Evolutionary conservation across 768 basidiomycete species (phyloP).

Genomic region (Suillus paluster): DNA sequence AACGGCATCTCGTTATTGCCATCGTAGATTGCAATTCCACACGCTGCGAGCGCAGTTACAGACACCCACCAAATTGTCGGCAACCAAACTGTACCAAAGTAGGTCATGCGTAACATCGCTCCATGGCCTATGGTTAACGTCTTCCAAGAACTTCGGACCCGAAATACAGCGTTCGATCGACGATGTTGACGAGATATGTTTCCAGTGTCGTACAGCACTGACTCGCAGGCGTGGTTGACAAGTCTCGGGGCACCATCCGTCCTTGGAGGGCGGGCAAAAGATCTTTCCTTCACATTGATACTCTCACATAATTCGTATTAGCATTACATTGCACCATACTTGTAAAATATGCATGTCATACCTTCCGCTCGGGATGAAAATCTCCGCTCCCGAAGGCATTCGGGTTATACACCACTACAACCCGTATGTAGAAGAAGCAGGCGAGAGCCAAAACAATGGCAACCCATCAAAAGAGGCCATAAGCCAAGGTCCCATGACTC

Average conservation of each 20-base stretch:
- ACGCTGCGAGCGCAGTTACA: slow-evolving; percentile 65
- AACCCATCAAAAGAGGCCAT: neutral
- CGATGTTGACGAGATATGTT: slow-evolving; percentile 72
- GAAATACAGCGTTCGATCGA: slow-evolving; percentile 75
- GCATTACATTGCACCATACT: slow-evolving; percentile 30
- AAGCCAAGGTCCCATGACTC: slow-evolving; percentile 10
- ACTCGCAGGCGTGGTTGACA: slow-evolving; percentile 34
- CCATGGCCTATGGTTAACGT: slow-evolving; percentile 13
- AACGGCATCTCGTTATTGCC: slow-evolving; percentile 72
- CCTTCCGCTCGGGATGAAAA: slow-evolving; percentile 13
- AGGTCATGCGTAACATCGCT: slow-evolving; percentile 30
- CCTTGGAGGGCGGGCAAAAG: neutral
- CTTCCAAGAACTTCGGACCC: slow-evolving; percentile 60
- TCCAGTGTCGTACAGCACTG: slow-evolving; percentile 66
- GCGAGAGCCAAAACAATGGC: slow-evolving; percentile 1
- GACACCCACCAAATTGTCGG: slow-evolving; percentile 61
- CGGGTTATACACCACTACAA: slow-evolving; percentile 4
- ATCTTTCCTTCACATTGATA: neutral
- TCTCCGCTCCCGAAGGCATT: slow-evolving; percentile 13
- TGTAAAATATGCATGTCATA: slow-evolving; percentile 31
- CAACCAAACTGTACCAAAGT: slow-evolving; percentile 61
- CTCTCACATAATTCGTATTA: slow-evolving; percentile 12
- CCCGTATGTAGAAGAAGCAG: neutral
- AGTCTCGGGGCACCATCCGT: neutral
- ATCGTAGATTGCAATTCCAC: slow-evolving; percentile 75